Evolutionary conservation across 176 grass and related monocot species (phyloP).

Genomic region (Oryza brachyantha): DNA sequence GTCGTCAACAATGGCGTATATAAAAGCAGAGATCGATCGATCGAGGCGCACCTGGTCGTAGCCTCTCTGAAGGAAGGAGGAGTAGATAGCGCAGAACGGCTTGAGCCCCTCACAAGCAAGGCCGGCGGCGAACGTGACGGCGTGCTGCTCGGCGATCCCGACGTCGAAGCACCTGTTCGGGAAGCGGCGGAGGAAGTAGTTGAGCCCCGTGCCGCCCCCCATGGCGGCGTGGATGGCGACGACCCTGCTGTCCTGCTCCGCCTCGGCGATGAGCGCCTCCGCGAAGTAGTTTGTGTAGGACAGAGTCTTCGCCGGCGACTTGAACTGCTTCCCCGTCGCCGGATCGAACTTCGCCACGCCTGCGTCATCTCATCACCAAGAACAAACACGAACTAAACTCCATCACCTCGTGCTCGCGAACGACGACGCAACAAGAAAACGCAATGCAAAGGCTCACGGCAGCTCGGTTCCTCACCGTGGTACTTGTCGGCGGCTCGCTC

Average conservation of each 20-base stretch:
- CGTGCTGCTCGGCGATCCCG: conserved; percentile 97
- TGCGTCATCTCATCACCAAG: conserved; percentile 4
- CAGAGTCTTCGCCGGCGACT: conserved; percentile 57
- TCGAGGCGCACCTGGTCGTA: conserved; percentile 67
- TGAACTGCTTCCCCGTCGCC: conserved; percentile 91
- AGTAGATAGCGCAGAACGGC: conserved; percentile 97
- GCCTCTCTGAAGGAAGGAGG: conserved; percentile 91
- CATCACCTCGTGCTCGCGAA: neutral
- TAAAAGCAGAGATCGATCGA: neutral
- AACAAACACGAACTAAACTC: neutral
- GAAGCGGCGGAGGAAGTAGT: conserved; percentile 95
- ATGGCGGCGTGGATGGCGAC: conserved; percentile 96
- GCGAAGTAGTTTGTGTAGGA: conserved; percentile 97
- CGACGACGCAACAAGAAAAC: neutral
- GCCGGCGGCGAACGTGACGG: conserved; percentile 93
- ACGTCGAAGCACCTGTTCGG: conserved; percentile 91
- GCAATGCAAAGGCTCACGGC: too few relatives aligned
- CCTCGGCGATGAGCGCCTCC: conserved; percentile 85
- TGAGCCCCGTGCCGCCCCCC: conserved; percentile 95
- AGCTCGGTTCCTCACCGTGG: conserved; percentile 51
- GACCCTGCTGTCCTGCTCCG: conserved; percentile 78
- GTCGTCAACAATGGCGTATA: neutral
- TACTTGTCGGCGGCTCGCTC: conserved; percentile 95
- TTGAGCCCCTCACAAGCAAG: conserved; percentile 92
- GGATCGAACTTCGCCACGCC: conserved; percentile 92